Base-by-base conservation (phyloP, 1,284 basidiomycete genomes). In the Leccinum fuscescens region DNA sequence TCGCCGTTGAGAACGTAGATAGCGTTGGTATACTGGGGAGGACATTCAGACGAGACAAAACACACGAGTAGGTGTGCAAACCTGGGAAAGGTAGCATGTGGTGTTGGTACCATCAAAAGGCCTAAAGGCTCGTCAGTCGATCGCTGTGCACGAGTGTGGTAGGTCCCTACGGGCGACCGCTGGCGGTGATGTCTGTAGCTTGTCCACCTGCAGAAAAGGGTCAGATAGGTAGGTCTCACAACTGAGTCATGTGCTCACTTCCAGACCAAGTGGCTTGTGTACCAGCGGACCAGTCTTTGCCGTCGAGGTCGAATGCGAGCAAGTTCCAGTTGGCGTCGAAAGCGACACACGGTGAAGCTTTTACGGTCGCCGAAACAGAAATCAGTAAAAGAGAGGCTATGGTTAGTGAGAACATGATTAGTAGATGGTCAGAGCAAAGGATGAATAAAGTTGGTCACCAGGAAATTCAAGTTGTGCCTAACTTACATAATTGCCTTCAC, bases 1-100 rank as follows among this genome's bases (percentile, higher is more conserved):
- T 94, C 90, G 2, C 82, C 92, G 67, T 89, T 88, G 52, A 93
- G 72, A 46, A 94, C 85, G 69, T 94, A 94, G 70, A 95, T 80
- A 44, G 90, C 84, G 66, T 92, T 91, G 66, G 77, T 79, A 73
- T 85, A 92, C 83, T 91, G 67, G 67, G 55, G 15, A 64, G 5
- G 12, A n/a, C 4, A 7, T n/a, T 65, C n/a, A 70, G 48, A 29
- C 17, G 22, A 15, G 2, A 3, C 3, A 35, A 35, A 17, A 39
- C 35, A 27, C 42, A 24, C 53, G 29, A 46, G n/a, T 58, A 14
- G 55, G 48, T 24, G 12, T n/a, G 55, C 59, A 53, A 65, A 83
- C 85, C 74, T 88, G 83, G 8, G 89, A 80, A 56, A 92, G 80
- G 76, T 86, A 92, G 74, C 90, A 92, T 15, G 85, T 88, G 3